Percentiles rank a stretch among this genome's conserved stretches.
phyloP scores from a whole-genome alignment of 2,329 filamentous ascomycete species.

The Chrysosporium queenslandicum region DNA sequence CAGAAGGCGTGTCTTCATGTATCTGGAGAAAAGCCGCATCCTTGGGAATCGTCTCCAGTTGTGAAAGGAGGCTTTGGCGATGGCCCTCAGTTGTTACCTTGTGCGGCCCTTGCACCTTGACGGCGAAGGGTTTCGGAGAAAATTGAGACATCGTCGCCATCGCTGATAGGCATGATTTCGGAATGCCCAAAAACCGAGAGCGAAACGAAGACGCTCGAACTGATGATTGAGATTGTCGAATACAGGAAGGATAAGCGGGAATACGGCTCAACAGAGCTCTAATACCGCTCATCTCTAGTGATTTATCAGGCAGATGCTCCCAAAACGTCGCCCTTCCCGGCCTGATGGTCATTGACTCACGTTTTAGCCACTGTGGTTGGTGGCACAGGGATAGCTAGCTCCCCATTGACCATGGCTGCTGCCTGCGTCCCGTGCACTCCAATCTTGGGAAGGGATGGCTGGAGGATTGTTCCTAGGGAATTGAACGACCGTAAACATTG shows the following conservation, averaged over 20 bases:
- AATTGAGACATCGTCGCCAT: background rate
- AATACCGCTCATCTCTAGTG: background rate
- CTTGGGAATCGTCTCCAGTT: conserved; percentile 19
- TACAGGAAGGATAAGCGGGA: background rate
- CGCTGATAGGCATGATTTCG: background rate
- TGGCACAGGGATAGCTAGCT: no score
- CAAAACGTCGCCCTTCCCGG: no score
- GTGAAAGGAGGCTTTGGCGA: background rate
- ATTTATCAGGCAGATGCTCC: no score
- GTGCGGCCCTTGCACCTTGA: background rate
- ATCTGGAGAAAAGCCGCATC: conserved; percentile 17
- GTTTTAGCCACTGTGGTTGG: no score
- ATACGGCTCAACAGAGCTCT: background rate
- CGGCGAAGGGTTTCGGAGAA: background rate
- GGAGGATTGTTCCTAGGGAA: no score
- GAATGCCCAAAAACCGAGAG: background rate
- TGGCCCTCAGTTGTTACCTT: conserved; percentile 1
- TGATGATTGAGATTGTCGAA: background rate
- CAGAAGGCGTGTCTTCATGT: conserved; percentile 19
- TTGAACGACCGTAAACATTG: no score
- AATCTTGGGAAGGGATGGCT: no score
- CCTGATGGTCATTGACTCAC: no score
- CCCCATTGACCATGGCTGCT: no score
- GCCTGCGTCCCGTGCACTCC: no score
- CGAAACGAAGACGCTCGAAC: background rate